A percentile compares a stretch with the other conserved stretches of the same genome.
Conservation (phyloP, 257 asterid species). For the Rhazya stricta region DNA sequence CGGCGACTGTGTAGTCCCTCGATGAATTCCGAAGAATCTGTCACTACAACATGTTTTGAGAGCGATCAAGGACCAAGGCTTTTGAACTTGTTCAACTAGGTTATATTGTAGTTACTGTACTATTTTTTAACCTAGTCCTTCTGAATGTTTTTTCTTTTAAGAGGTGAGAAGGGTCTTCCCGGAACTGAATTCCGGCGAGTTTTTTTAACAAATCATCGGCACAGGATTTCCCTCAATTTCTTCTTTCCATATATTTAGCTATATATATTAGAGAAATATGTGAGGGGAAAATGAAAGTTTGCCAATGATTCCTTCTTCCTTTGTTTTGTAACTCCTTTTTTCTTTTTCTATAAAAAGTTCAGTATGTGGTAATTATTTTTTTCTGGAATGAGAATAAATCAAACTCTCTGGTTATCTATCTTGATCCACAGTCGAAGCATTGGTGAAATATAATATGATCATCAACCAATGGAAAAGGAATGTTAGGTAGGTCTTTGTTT, state of each 20-base stretch:
- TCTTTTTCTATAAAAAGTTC: neutral
- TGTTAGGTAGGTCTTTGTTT: neutral
- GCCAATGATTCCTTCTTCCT: slow-evolving; percentile 32
- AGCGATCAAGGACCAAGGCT: slow-evolving; percentile 35
- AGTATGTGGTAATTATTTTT: slow-evolving; percentile 11
- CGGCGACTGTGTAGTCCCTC: slow-evolving; percentile 67
- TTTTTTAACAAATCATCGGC: slow-evolving; percentile 53
- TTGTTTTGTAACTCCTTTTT: neutral
- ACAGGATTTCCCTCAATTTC: slow-evolving; percentile 58
- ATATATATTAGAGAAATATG: slow-evolving; percentile 3
- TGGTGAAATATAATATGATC: neutral
- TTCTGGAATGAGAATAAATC: slow-evolving; percentile 33
- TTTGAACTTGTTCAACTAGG: slow-evolving; percentile 54
- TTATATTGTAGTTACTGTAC: slow-evolving; percentile 1
- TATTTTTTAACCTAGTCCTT: slow-evolving; percentile 4
- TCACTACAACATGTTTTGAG: slow-evolving; percentile 49
- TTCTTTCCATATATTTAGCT: slow-evolving; percentile 14
- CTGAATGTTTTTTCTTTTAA: slow-evolving; percentile 2
- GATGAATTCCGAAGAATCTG: slow-evolving; percentile 76
- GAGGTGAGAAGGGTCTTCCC: slow-evolving; percentile 19
- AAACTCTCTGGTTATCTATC: neutral
- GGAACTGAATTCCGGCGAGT: slow-evolving; percentile 42
- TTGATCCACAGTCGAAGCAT: neutral
- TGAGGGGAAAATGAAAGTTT: slow-evolving; percentile 75
- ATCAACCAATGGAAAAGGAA: neutral